These are phyloP conservation scores for Colletotrichum sp. DNA, from an alignment of 2,329 filamentous ascomycete species.

Conservation along the genomic window DNA sequence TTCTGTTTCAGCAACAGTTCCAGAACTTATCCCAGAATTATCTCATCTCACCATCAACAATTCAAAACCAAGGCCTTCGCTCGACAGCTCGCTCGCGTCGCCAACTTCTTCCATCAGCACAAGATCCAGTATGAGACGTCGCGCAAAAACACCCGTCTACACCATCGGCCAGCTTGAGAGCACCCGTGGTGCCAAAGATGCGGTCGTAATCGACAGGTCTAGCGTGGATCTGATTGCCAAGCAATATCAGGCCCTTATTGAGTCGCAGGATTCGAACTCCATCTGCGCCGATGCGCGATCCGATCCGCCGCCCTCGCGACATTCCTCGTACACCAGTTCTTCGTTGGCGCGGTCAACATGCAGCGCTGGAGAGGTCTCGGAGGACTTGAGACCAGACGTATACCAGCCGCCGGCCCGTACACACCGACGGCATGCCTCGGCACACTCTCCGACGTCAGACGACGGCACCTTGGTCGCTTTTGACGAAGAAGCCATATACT, in stretches of 20 bases:
- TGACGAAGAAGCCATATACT: slow-evolving; percentile 52
- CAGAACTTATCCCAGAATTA: slow-evolving; percentile 36
- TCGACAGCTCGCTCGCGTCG: slow-evolving; percentile 21
- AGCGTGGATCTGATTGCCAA: slow-evolving; percentile 56
- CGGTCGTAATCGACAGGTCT: slow-evolving; percentile 36
- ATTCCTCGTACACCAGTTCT: background rate
- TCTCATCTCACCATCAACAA: slow-evolving; percentile 38
- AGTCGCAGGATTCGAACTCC: slow-evolving; percentile 41
- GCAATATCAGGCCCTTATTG: slow-evolving; percentile 53
- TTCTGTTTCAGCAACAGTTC: slow-evolving; percentile 20
- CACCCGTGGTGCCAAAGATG: slow-evolving; percentile 26
- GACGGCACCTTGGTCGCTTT: slow-evolving; percentile 52
- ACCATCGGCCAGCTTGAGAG: slow-evolving; percentile 55
- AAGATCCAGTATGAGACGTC: slow-evolving; percentile 42
- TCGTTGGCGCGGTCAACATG: background rate
- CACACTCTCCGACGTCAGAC: slow-evolving; percentile 43
- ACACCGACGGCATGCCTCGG: background rate
- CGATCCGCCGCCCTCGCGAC: slow-evolving; percentile 27
- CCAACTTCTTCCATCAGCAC: slow-evolving; percentile 23
- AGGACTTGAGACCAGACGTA: background rate
- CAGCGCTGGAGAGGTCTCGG: background rate
- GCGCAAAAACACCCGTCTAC: slow-evolving; percentile 57
- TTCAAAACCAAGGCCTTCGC: slow-evolving; percentile 17
- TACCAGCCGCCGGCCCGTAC: background rate
- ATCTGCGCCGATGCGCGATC: slow-evolving; percentile 31